Conservation (phyloP, 768 basidiomycete species). For the Boletus vinaceobasis region DNA sequence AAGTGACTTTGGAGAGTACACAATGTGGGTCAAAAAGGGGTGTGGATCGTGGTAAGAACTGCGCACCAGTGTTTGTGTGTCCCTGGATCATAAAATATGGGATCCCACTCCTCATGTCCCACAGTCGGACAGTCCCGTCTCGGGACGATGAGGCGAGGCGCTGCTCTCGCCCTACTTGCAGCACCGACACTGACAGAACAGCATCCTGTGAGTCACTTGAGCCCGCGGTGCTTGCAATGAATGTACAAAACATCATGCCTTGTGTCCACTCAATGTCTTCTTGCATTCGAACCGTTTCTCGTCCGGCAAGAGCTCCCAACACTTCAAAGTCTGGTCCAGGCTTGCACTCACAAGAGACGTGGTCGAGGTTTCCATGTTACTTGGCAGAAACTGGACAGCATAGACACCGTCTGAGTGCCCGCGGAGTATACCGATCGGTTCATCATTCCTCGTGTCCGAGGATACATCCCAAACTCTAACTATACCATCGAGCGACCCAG, state of each 20-base stretch:
- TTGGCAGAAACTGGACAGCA: constrained; percentile 29
- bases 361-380: constrained; percentile 23
- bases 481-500: constrained; percentile 50
- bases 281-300: constrained; percentile 28
- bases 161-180: constrained; percentile 33
- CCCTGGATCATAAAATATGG: constrained; percentile 36
- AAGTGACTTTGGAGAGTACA: constrained; percentile 28
- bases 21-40: constrained; percentile 9
- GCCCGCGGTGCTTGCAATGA: neutral
- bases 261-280: constrained; percentile 32
- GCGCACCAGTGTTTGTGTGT: constrained; percentile 33
- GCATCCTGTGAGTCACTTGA: constrained; percentile 25
- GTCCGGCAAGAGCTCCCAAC: constrained; percentile 42
- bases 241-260: constrained; percentile 9
- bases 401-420: constrained; percentile 33
- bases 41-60: constrained; percentile 20
- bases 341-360: constrained; percentile 30
- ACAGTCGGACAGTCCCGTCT: constrained; percentile 35
- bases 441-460: constrained; percentile 30
- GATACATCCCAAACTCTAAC: constrained; percentile 51
- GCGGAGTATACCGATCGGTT: constrained; percentile 21
- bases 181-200: constrained; percentile 28
- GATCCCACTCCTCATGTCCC: constrained; percentile 33
- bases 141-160: constrained; percentile 37
- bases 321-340: constrained; percentile 32